phyloP scores from a whole-genome alignment of 768 basidiomycete species.

The Suillus fuscotomentosus region DNA sequence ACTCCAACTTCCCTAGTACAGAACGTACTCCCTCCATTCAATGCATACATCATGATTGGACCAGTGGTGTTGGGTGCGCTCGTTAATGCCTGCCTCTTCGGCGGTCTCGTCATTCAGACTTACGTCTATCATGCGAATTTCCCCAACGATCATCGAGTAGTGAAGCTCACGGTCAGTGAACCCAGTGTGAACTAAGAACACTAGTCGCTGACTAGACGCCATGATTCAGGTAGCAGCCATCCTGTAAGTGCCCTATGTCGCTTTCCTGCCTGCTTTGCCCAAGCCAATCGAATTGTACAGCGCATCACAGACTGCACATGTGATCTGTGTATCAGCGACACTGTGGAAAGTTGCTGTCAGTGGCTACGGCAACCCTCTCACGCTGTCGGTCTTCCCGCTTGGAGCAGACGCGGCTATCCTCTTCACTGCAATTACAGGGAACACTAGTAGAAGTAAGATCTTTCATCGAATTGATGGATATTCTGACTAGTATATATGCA shows the following conservation, averaged over 20 bases:
- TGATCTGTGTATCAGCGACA: not conserved
- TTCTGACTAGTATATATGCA: not conserved
- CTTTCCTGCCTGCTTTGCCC: not conserved
- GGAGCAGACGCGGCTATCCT: not conserved
- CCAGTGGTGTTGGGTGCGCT: conserved; percentile 16
- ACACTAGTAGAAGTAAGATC: not conserved
- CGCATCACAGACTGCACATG: not conserved
- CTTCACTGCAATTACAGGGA: not conserved
- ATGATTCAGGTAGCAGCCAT: conserved; percentile 4
- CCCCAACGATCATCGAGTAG: conserved; percentile 4
- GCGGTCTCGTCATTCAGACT: conserved; percentile 10
- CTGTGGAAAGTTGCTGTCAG: not conserved
- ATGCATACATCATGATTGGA: conserved; percentile 7
- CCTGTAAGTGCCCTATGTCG: conserved; percentile 1
- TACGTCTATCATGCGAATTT: conserved; percentile 15
- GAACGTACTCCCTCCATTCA: not conserved
- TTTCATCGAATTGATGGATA: not conserved
- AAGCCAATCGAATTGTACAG: not conserved
- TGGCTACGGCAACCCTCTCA: not conserved
- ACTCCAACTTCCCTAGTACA: not conserved
- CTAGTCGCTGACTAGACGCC: not conserved
- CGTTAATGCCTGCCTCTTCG: conserved; percentile 12
- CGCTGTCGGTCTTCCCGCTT: not conserved
- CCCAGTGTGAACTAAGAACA: not conserved
- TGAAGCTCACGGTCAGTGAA: conserved; percentile 7